phyloP scores from a whole-genome alignment of 495 filamentous ascomycete species.

The Ramalina peruviana region DNA sequence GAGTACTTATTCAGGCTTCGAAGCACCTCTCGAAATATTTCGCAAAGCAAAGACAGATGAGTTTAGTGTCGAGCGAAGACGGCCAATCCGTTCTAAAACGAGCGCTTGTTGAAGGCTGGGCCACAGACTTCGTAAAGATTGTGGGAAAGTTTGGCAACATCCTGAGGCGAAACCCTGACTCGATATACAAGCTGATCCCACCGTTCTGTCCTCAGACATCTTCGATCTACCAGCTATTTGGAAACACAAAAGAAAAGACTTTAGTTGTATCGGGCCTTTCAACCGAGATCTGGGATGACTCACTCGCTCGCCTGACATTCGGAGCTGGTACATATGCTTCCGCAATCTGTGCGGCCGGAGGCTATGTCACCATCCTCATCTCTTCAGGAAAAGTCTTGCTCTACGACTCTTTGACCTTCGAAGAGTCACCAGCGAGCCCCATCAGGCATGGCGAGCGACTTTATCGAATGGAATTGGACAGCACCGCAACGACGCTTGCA shows the following conservation, averaged over 20 bases:
- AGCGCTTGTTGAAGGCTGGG: slow-evolving; percentile 20
- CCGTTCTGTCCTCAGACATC: slow-evolving; percentile 23
- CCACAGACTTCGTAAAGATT: slow-evolving; percentile 25
- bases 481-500: slow-evolving; percentile 6
- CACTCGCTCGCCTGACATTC: slow-evolving; percentile 11
- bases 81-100: slow-evolving; percentile 5
- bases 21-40: slow-evolving; percentile 7
- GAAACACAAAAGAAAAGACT: not conserved
- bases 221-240: slow-evolving; percentile 15
- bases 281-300: slow-evolving; percentile 16
- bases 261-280: slow-evolving; percentile 10
- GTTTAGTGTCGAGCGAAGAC: not conserved
- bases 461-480: slow-evolving; percentile 8
- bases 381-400: slow-evolving; percentile 11
- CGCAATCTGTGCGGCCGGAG: slow-evolving; percentile 5
- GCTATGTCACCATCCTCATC: slow-evolving; percentile 9
- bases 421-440: slow-evolving; percentile 8
- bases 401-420: slow-evolving; percentile 11
- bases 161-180: slow-evolving; percentile 16
- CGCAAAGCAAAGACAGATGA: not conserved
- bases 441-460: slow-evolving; percentile 15
- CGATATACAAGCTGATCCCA: slow-evolving; percentile 25
- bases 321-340: slow-evolving; percentile 6
- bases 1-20: slow-evolving; percentile 8
- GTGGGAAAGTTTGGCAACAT: slow-evolving; percentile 23